phyloP scores from a whole-genome alignment of 441 rosid species.

The Pelargonium exstipulatum region DNA sequence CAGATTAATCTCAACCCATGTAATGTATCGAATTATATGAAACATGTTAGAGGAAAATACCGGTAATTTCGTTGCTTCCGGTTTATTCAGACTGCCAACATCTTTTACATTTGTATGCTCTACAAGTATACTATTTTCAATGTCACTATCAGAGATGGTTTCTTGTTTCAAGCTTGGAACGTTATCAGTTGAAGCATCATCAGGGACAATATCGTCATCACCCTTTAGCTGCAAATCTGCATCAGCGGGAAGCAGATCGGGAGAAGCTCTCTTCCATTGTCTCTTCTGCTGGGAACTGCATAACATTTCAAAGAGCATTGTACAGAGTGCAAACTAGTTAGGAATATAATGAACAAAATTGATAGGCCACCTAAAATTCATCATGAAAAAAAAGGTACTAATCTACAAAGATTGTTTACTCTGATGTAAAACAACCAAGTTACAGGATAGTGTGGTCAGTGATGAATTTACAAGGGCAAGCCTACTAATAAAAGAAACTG shows the following conservation, averaged over 20 bases:
- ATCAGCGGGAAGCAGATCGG: slow-evolving; percentile 33
- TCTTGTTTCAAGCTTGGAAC: slow-evolving; percentile 23
- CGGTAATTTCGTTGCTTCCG: slow-evolving; percentile 48
- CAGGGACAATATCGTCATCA: slow-evolving; percentile 41
- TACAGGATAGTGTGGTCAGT: neutral
- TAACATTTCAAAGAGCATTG: slow-evolving; percentile 2
- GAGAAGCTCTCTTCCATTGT: slow-evolving; percentile 48
- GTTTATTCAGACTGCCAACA: slow-evolving; percentile 23
- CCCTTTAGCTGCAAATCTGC: slow-evolving; percentile 29
- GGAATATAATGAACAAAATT: neutral
- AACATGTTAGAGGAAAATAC: slow-evolving; percentile 28
- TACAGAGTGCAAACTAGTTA: neutral
- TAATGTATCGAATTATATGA: slow-evolving; percentile 3
- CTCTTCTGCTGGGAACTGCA: slow-evolving; percentile 41
- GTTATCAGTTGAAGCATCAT: slow-evolving; percentile 22
- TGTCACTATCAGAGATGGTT: slow-evolving; percentile 16
- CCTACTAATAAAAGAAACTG: neutral
- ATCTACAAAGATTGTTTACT: neutral
- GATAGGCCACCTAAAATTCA: neutral
- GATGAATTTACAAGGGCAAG: neutral
- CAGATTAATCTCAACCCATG: neutral
- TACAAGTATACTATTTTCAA: slow-evolving; percentile 17
- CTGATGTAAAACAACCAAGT: neutral
- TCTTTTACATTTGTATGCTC: slow-evolving; percentile 25
- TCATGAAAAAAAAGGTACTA: neutral